These are phyloP conservation scores for Nadsonia starkeyi-henricii DNA, from an alignment of 1,139 yeast species.

Conservation along the genomic window DNA sequence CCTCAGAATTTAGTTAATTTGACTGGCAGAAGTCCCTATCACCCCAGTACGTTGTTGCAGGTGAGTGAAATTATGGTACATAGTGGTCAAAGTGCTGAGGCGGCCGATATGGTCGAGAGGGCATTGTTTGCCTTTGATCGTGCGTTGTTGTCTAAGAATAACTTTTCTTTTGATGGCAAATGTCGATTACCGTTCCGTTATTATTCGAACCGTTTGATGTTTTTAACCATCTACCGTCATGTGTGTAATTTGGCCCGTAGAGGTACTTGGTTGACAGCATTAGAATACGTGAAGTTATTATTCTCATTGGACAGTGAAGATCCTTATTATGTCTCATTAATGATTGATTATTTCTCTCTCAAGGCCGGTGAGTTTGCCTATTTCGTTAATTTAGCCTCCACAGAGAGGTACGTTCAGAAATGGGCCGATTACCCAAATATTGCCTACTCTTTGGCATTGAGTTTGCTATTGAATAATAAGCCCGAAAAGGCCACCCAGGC, in stretches of 20 bases:
- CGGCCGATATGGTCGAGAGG: slow-evolving; percentile 51
- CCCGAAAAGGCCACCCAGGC: slow-evolving; percentile 32
- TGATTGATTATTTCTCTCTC: slow-evolving; percentile 67
- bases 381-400: slow-evolving; percentile 37
- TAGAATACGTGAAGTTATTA: slow-evolving; percentile 56
- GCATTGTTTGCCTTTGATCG: slow-evolving; percentile 73
- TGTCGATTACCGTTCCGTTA: slow-evolving; percentile 64
- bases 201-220: slow-evolving; percentile 65
- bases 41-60: slow-evolving; percentile 65
- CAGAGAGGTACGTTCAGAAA: slow-evolving; percentile 29
- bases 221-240: slow-evolving; percentile 59
- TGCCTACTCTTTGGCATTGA: slow-evolving; percentile 52
- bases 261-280: slow-evolving; percentile 66
- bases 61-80: slow-evolving; percentile 62
- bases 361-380: slow-evolving; percentile 53
- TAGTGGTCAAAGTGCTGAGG: slow-evolving; percentile 49
- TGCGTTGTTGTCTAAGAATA: slow-evolving; percentile 34
- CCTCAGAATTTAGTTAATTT: slow-evolving; percentile 26
- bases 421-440: slow-evolving; percentile 53
- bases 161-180: slow-evolving; percentile 39
- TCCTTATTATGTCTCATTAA: slow-evolving; percentile 70
- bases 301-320: slow-evolving; percentile 59
- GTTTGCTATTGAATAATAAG: slow-evolving; percentile 28
- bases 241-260: slow-evolving; percentile 59
- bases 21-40: slow-evolving; percentile 47